Evolutionary conservation across 805 yeast genomes (phyloP), one percentile per base, ranked within the genome.

Genomic region (Allodekkera sacchari): DNA sequence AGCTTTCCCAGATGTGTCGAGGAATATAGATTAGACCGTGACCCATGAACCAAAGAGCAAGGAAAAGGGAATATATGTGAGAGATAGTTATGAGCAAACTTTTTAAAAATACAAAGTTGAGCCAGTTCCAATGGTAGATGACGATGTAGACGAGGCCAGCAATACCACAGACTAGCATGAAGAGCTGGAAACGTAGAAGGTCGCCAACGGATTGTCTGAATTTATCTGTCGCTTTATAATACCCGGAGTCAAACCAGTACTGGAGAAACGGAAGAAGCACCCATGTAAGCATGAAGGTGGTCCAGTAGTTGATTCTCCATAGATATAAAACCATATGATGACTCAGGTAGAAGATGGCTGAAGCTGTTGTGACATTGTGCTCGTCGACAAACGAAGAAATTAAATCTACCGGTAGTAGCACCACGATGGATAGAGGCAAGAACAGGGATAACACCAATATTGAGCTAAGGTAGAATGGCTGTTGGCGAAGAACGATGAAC

Each of bases 1-100:
- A 37, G 13, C 39, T 33, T 18, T 37, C 33, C 45, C 46, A 56
- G 18, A 30, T 32, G 11, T 29, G 52, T 35, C 82, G 64, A 0
- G 95, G 94, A 2, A 83, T 62, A 27, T 68, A 66, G 12, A 82
- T 69, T 30, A 82, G 55, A 0, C 95, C 94, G 52, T 83, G 88
- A 3, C 89, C 83, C 82, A 84, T 75, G 36, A 84, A 58, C 89
- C 92, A 83, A 15, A 82, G 65, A 3, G 89, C 87, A 21, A 84
- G 47, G 2, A 78, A 63, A 47, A 84, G 63, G 0, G 94, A 71
- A 51, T 83, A 84, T 14, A 80, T 75, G 50, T 84, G 92, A 1
- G 92, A 73, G 8, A 81, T 45, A 0, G 92, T 88, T 38, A 84
- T 79, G 13, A 80, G 64, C 55, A 84, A 66, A 19, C 77, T 66